Evolutionary conservation across 176 grass and related monocot species (phyloP), one percentile per base, ranked within the genome.

Genomic region (Aechmea fasciata): DNA sequence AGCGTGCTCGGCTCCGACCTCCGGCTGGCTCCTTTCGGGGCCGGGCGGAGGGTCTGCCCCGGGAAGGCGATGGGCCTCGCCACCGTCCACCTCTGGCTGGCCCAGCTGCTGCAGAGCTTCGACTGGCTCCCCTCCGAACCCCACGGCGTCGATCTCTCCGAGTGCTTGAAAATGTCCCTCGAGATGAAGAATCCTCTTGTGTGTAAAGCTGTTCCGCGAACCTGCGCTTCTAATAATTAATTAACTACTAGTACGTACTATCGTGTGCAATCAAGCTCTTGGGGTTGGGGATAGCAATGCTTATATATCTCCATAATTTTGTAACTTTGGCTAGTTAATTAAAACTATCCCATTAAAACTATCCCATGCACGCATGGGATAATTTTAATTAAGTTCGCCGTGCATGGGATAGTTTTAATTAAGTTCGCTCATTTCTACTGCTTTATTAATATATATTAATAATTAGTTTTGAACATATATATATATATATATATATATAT

Each of bases 111-210:
- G 13, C 83, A 90, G 1, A 13, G 13, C 52, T 90, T 87, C 74
- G 24, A 78, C 8, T 95, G 87, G 84, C 20, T 75, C 0, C 78
- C 90, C 15, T 29, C 55, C 0, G 50, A 77, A 13, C 65, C 11
- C 1, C 65, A 13, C 1, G 50, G 54, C 23, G 81, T 95, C 15
- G 87, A 95, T 78, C 69, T 95, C 55, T 89, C 83, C 1, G 87
- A 95, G 75, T 85, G 69, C 66, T 79, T 90, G 8, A 80, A 66
- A 59, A 95, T 95, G 91, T 95, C 91, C 1, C 79, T 95, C 48
- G 87, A 95, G 84, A 95, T 95, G 91, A 79, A 75, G 63, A 82
- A 64, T 0, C 84, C 87, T 14, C 81, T 95, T 65, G 78, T 87
- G 14, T 95, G 91, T 77, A 84, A 70, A 77, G 81, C 78, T 72